Base-by-base conservation (phyloP, 192 early-diverging fungal genomes). In the Coemansia sp. region DNA sequence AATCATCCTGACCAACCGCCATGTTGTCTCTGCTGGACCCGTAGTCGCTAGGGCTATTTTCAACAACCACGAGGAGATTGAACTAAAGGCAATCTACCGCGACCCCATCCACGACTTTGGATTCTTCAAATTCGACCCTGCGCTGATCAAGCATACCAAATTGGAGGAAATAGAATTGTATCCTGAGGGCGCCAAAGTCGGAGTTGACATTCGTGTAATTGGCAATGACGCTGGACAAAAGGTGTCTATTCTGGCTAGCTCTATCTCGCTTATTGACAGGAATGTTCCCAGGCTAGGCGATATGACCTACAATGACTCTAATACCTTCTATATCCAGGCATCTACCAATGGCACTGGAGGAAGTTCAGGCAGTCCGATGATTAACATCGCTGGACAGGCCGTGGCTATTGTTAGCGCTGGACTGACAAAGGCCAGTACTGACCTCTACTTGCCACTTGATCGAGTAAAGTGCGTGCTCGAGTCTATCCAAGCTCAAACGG, bases 61-160 rank as follows among this genome's bases (percentile, higher is more conserved):
- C 67, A 84, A 87, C 68, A 88, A 93, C 65, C 87, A 89, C 61
- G 91, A 93, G 71, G 90, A 91, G 56, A 88, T 92, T 18, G 87
- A 86, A 35, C 76, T 91, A 29, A 79, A 83, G 18, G 87, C 89
- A 3, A 84, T 93, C 34, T 93, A 92, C 65, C 87, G 91, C 47
- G 92, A 93, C 62, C 92, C 92, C 1, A 84, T 93, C 41, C 92
- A 93, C 70, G 92, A 93, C 79, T 93, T 92, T 89, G 91, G 91
- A 4, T 91, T 94, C 64, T 78, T 92, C 66, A 79, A 86, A 75
- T 94, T 91, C 55, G 89, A 94, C 64, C 88, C 87, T 4, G 63
- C 68, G 30, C 78, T 87, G 66, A 74, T 93, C 49, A 86, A 89
- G 61, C 89, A 88, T 64, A 91, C 91, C 86, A 71, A 88, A 16